phyloP scores from a whole-genome alignment of 331 rosid genomes.

The Acacia pycnantha region DNA sequence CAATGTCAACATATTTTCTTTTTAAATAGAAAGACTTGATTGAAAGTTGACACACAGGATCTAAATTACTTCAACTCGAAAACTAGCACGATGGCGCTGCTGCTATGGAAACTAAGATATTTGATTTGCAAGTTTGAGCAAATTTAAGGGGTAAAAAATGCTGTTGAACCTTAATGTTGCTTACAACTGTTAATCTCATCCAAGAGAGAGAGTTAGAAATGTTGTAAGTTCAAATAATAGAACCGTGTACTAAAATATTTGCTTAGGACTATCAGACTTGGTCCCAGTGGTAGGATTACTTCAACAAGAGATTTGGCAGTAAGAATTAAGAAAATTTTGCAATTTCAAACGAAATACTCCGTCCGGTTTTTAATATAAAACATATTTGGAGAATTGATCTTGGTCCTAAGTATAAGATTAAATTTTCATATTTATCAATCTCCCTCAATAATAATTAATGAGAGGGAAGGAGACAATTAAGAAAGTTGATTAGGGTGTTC shows the following conservation, averaged over 20 bases:
- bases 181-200: not conserved
- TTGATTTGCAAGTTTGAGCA: not conserved
- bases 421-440: no score
- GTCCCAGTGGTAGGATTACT: not conserved
- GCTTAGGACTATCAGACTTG: not conserved
- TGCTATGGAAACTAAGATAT: not conserved
- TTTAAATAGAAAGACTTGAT: not conserved
- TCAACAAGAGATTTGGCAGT: not conserved
- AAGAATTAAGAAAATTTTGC: no score
- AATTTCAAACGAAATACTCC: no score
- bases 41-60: not conserved
- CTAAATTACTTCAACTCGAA: not conserved
- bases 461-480: no score
- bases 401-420: no score
- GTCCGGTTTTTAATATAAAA: no score
- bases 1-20: not conserved
- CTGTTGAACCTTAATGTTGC: not conserved
- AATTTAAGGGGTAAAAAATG: not conserved
- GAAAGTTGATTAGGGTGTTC: no score
- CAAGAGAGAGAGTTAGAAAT: not conserved
- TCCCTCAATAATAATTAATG: no score
- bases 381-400: no score
- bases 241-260: not conserved
- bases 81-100: not conserved
- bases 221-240: not conserved